These are phyloP conservation scores for Takashimella tepidaria DNA, from an alignment of 1,284 basidiomycete species.

Conservation along the genomic window DNA sequence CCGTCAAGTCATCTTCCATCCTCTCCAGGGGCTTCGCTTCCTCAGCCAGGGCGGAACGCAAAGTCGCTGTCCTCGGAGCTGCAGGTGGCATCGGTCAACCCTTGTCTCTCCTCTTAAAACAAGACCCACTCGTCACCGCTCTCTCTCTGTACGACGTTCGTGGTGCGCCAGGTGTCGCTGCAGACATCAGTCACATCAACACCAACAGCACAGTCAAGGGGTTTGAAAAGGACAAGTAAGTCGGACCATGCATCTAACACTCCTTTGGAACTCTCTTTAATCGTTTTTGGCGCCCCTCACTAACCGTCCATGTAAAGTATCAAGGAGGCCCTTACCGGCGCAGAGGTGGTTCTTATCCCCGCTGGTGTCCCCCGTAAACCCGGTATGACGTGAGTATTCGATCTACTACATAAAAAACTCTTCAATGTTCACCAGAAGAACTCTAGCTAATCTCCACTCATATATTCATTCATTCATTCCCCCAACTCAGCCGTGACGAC, in stretches of 20 bases:
- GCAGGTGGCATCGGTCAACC: constrained; percentile 76
- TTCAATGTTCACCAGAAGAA: neutral
- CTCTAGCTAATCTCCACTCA: too few relatives aligned
- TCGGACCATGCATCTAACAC: constrained; percentile 8
- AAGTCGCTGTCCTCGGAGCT: constrained; percentile 49
- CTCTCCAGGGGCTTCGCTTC: constrained; percentile 45
- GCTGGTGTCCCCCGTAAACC: constrained; percentile 97
- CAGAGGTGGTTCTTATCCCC: constrained; percentile 89
- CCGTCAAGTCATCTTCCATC: constrained; percentile 23
- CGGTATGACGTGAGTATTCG: constrained; percentile 66
- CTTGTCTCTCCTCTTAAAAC: constrained; percentile 82
- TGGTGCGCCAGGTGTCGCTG: constrained; percentile 92
- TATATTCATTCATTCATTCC: too few relatives aligned
- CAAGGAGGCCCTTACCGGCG: constrained; percentile 73
- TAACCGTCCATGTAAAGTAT: constrained; percentile 61
- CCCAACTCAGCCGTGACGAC: constrained; percentile 40
- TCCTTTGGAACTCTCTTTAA: neutral
- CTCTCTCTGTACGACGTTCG: constrained; percentile 94
- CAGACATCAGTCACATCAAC: constrained; percentile 85
- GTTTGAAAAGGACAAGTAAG: constrained; percentile 51
- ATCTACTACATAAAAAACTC: neutral
- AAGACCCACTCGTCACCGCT: constrained; percentile 73
- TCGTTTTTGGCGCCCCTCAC: constrained; percentile 26
- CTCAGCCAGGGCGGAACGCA: constrained; percentile 41
- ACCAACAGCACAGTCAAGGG: constrained; percentile 57